Percentiles rank a stretch among this genome's conserved stretches.
Evolutionary conservation across 1,284 basidiomycete genomes (phyloP).

Genomic region (Ganoderma resinaceum): DNA sequence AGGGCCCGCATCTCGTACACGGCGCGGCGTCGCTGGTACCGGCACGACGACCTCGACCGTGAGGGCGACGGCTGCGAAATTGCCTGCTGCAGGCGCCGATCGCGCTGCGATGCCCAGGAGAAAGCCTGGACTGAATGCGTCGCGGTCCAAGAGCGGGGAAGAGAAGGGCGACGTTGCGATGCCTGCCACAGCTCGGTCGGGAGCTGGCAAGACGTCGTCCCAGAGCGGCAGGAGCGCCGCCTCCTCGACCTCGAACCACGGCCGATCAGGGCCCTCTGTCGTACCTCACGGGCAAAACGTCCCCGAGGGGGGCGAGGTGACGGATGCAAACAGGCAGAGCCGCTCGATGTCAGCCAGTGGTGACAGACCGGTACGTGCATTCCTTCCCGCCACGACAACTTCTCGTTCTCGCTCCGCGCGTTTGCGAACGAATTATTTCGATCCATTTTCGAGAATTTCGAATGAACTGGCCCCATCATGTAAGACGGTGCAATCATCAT

Average conservation of each 20-base stretch:
- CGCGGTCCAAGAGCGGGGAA: conserved; percentile 10
- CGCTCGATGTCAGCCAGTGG: conserved; percentile 18
- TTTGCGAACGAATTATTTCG: background rate
- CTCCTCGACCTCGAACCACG: conserved; percentile 19
- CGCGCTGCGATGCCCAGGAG: conserved; percentile 16
- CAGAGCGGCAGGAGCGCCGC: conserved; percentile 22
- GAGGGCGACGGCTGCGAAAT: background rate
- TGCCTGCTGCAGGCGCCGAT: conserved; percentile 21
- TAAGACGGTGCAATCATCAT: background rate
- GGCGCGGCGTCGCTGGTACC: conserved; percentile 25
- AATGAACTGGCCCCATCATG: background rate
- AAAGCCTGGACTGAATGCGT: conserved; percentile 5
- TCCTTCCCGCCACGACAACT: conserved; percentile 11
- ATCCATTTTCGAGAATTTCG: conserved; percentile 4
- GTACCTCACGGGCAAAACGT: conserved; percentile 27
- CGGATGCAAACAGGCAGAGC: conserved; percentile 18
- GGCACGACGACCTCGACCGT: background rate
- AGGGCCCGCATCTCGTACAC: conserved; percentile 18
- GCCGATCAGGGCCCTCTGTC: conserved; percentile 31
- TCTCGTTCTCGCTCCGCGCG: conserved; percentile 3
- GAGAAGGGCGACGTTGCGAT: conserved; percentile 5
- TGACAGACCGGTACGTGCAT: conserved; percentile 35
- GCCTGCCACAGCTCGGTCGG: conserved; percentile 15
- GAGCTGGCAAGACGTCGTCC: conserved; percentile 6
- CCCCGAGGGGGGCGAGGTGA: conserved; percentile 17